Percentiles rank a stretch among this genome's conserved stretches.
phyloP scores from a whole-genome alignment of 768 basidiomycete species.

The Suillus plorans region DNA sequence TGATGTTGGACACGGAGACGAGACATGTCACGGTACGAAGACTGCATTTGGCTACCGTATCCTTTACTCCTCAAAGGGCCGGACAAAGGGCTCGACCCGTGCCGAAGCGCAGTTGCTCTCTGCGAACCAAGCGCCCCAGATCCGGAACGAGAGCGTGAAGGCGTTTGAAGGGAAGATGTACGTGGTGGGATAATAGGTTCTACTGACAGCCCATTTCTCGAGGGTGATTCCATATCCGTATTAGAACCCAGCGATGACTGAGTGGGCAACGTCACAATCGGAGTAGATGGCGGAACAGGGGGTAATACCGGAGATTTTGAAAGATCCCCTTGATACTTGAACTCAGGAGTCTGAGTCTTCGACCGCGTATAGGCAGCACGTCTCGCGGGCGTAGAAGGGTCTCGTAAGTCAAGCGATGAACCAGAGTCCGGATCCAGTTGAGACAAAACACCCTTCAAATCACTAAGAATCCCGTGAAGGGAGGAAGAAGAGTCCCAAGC shows the following conservation, averaged over 20 bases:
- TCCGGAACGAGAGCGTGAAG: slow-evolving; percentile 31
- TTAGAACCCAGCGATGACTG: slow-evolving; percentile 21
- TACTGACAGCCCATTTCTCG: slow-evolving; percentile 48
- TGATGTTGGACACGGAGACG: slow-evolving; percentile 66
- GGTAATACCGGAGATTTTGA: slow-evolving; percentile 21
- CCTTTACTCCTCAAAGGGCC: slow-evolving; percentile 46
- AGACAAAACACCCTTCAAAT: slow-evolving; percentile 72
- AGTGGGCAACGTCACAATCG: slow-evolving; percentile 25
- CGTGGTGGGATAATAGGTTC: slow-evolving; percentile 33
- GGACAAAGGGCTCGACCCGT: slow-evolving; percentile 43
- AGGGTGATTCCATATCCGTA: slow-evolving; percentile 38
- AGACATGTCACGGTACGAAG: slow-evolving; percentile 38
- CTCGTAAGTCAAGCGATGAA: slow-evolving; percentile 58
- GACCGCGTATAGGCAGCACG: slow-evolving; percentile 37
- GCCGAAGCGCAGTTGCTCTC: slow-evolving; percentile 33
- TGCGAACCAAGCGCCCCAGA: slow-evolving; percentile 31
- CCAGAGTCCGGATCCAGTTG: slow-evolving; percentile 58
- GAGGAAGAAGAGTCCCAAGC: slow-evolving; percentile 45
- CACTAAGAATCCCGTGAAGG: slow-evolving; percentile 63
- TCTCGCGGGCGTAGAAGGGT: slow-evolving; percentile 61
- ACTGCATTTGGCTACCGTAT: slow-evolving; percentile 34
- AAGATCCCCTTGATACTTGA: slow-evolving; percentile 6
- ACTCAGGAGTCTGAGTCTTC: slow-evolving; percentile 25
- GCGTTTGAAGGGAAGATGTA: slow-evolving; percentile 30
- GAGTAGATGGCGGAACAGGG: slow-evolving; percentile 16